These are phyloP conservation scores for Funneliformis mosseae DNA, from an alignment of 192 early-diverging fungal genomes.

Conservation along the genomic window DNA sequence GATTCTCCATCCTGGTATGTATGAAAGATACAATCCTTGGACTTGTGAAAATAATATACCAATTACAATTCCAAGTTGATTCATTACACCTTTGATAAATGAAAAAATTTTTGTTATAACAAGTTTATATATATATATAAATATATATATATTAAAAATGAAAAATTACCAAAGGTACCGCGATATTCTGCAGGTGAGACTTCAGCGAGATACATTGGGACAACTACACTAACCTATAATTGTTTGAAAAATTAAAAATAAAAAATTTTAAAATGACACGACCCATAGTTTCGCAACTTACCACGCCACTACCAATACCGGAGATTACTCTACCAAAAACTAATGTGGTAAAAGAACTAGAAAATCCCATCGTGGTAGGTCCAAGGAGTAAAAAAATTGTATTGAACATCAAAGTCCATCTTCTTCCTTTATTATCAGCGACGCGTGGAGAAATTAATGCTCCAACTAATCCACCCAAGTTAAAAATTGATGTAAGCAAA, in stretches of 20 bases:
- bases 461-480: slow-evolving; percentile 76
- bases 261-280: neutral
- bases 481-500: slow-evolving; percentile 58
- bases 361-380: slow-evolving; percentile 62
- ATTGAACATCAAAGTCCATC: slow-evolving; percentile 65
- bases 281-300: slow-evolving; percentile 12
- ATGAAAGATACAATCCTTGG: slow-evolving; percentile 64
- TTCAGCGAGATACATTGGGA: slow-evolving; percentile 83
- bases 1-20: slow-evolving; percentile 67
- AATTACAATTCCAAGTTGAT: slow-evolving; percentile 81
- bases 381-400: slow-evolving; percentile 67
- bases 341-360: slow-evolving; percentile 52
- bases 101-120: too few species aligned
- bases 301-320: slow-evolving; percentile 78
- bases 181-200: slow-evolving; percentile 67
- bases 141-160: neutral
- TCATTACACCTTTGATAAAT: slow-evolving; percentile 58
- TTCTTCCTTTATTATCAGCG: slow-evolving; percentile 71
- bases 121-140: neutral
- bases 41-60: slow-evolving; percentile 80
- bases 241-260: neutral
- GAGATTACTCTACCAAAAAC: slow-evolving; percentile 69
- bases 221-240: slow-evolving; percentile 59
- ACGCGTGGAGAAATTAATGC: slow-evolving; percentile 66
- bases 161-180: slow-evolving; percentile 67